Conservation (phyloP, 139 green algal genomes). For the Chlorella sp. region DNA sequence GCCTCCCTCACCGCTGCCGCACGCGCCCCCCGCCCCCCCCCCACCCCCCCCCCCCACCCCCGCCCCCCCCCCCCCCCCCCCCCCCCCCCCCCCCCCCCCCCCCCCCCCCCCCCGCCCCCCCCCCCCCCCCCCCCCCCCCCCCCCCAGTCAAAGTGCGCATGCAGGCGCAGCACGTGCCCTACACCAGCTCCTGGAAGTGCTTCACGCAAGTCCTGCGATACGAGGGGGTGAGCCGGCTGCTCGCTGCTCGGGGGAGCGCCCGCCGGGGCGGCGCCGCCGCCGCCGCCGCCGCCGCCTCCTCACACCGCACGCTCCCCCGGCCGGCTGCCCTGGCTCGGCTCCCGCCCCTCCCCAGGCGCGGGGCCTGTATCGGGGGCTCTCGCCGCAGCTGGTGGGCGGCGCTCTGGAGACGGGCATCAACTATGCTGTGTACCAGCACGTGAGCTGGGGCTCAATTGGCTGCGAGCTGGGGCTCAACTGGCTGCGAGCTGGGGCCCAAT, state of each 20-base stretch:
- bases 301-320: neutral
- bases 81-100: neutral
- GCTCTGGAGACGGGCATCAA: slow-evolving; percentile 80
- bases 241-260: neutral
- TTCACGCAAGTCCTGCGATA: slow-evolving; percentile 49
- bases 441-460: neutral
- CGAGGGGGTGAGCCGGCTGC: slow-evolving; percentile 62
- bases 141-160: slow-evolving; percentile 73
- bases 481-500: no score
- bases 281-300: neutral
- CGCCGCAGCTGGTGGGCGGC: slow-evolving; percentile 74
- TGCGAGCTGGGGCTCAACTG: no score
- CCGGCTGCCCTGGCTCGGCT: neutral
- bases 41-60: neutral
- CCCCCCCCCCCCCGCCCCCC: neutral
- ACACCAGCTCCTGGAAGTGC: slow-evolving; percentile 51
- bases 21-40: neutral
- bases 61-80: neutral
- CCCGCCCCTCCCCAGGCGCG: slow-evolving; percentile 33
- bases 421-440: slow-evolving; percentile 52
- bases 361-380: slow-evolving; percentile 71
- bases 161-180: slow-evolving; percentile 50
- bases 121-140: neutral
- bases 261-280: neutral
- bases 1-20: neutral